Percentiles rank a stretch among this genome's conserved stretches.
Evolutionary conservation across 2,329 filamentous ascomycete species (phyloP).

Genomic region (Orbilia ellipsospora): DNA sequence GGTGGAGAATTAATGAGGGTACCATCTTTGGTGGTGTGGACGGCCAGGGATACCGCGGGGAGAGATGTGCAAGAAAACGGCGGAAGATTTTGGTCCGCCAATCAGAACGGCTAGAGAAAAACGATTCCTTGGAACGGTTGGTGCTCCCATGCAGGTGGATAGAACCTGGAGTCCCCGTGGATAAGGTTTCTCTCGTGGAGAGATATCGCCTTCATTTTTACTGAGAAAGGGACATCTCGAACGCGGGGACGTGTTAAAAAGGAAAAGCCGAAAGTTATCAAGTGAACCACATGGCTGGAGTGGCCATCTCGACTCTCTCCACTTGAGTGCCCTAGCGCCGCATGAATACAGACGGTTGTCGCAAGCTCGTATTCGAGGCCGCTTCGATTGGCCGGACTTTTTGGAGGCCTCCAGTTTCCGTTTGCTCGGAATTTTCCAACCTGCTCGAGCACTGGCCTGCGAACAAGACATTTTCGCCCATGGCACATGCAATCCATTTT

Average conservation of each 20-base stretch:
- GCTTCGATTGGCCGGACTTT: constrained; percentile 55
- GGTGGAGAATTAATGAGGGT: constrained; percentile 34
- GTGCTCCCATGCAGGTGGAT: constrained; percentile 46
- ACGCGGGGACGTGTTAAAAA: constrained; percentile 37
- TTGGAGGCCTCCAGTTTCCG: constrained; percentile 44
- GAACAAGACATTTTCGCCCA: constrained; percentile 25
- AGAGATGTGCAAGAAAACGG: constrained; percentile 36
- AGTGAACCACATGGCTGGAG: constrained; percentile 48
- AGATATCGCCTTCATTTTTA: constrained; percentile 21
- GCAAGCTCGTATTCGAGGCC: constrained; percentile 48
- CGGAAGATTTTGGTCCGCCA: constrained; percentile 54
- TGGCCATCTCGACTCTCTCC: constrained; percentile 31
- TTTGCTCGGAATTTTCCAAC: constrained; percentile 52
- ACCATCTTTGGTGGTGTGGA: constrained; percentile 10
- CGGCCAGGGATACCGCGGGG: constrained; percentile 36
- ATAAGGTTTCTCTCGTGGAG: constrained; percentile 44
- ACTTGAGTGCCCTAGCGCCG: constrained; percentile 28
- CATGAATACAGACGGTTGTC: constrained; percentile 36
- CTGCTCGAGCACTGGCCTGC: constrained; percentile 7
- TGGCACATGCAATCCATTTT: constrained; percentile 27
- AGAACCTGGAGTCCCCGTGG: constrained; percentile 50
- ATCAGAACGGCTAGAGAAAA: constrained; percentile 24
- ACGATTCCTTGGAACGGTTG: constrained; percentile 54
- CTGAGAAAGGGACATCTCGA: constrained; percentile 13
- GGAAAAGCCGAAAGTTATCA: constrained; percentile 24